Conservation (phyloP, 1,284 basidiomycete genomes). For the Trametes hirsuta region DNA sequence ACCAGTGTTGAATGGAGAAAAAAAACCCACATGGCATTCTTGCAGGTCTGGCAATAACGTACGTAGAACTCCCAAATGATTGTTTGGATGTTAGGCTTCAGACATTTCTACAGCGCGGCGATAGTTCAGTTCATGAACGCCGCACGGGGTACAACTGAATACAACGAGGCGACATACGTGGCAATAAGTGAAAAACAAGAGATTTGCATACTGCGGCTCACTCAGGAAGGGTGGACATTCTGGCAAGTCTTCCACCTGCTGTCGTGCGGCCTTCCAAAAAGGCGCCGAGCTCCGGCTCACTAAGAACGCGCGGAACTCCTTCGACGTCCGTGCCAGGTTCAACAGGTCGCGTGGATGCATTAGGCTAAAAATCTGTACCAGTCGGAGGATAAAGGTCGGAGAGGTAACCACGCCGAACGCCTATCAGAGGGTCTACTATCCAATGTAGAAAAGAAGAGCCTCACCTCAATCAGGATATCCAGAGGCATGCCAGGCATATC, state of each 20-base stretch:
- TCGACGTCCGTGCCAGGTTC: slow-evolving; percentile 19
- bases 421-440: too few species aligned
- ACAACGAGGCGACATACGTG: neutral
- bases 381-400: neutral
- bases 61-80: slow-evolving; percentile 18
- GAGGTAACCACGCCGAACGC: too few species aligned
- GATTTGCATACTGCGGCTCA: slow-evolving; percentile 20
- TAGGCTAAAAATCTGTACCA: slow-evolving; percentile 17
- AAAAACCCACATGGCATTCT: slow-evolving; percentile 6
- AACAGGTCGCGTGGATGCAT: slow-evolving; percentile 24
- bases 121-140: neutral
- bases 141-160: neutral
- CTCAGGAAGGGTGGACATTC: slow-evolving; percentile 15
- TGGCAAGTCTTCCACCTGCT: slow-evolving; percentile 12
- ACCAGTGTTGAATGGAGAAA: neutral
- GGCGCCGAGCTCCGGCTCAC: slow-evolving; percentile 12
- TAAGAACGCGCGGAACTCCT: slow-evolving; percentile 16
- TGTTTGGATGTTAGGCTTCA: slow-evolving; percentile 11
- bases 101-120: slow-evolving; percentile 8
- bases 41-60: slow-evolving; percentile 19
- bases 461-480: slow-evolving; percentile 28
- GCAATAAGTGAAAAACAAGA: slow-evolving; percentile 18
- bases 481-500: slow-evolving; percentile 29
- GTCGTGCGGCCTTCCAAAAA: slow-evolving; percentile 18
- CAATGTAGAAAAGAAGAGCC: neutral